Evolutionary conservation across 306 rosid genomes (phyloP).

Genomic region (Begonia loranthoides): DNA sequence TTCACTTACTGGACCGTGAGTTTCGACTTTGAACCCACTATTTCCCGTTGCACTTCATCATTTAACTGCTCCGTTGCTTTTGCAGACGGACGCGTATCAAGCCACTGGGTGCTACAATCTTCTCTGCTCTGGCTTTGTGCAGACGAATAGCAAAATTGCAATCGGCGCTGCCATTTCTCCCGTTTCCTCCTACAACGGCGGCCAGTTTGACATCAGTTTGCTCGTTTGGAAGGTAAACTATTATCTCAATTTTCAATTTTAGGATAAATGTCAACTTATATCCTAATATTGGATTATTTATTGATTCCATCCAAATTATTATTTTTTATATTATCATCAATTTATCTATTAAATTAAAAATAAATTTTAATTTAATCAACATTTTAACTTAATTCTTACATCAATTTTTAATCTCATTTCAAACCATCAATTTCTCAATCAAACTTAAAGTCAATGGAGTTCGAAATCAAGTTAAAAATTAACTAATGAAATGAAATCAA

Average conservation of each 20-base stretch:
- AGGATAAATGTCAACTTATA: not conserved
- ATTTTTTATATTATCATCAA: too few species aligned
- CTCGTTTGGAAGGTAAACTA: not conserved
- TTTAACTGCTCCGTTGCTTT: not conserved
- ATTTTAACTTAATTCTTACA: too few species aligned
- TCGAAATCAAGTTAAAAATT: too few species aligned
- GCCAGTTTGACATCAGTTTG: not conserved
- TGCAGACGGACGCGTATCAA: not conserved
- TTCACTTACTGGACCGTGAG: not conserved
- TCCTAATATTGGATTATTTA: too few species aligned
- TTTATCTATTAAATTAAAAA: too few species aligned
- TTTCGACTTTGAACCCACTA: not conserved
- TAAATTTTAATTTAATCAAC: too few species aligned
- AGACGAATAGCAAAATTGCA: not conserved
- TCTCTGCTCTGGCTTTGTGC: not conserved
- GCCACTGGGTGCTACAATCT: not conserved
- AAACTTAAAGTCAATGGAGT: too few species aligned
- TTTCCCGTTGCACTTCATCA: not conserved
- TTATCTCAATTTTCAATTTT: too few species aligned
- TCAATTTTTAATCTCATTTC: too few species aligned
- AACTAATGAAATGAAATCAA: too few species aligned
- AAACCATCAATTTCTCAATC: too few species aligned
- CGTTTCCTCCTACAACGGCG: not conserved
- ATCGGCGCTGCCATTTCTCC: constrained; percentile 1
- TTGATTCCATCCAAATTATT: too few species aligned